phyloP scores from a whole-genome alignment of 2,329 filamentous ascomycete species.

The Aspergillus sergii region DNA sequence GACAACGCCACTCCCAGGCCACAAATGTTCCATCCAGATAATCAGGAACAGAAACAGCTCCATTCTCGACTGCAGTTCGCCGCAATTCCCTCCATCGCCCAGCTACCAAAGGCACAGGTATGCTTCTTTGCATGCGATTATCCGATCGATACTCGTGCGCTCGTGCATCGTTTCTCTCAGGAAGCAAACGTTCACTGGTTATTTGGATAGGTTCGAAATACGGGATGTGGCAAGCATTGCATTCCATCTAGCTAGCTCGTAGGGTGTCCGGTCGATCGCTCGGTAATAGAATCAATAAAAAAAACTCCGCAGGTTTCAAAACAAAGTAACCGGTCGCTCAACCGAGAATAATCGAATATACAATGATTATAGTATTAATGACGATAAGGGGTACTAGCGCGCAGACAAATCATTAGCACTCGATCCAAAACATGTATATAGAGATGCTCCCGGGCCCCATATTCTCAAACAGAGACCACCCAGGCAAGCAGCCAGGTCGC shows the following conservation, averaged over 20 bases:
- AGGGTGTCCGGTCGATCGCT: not conserved
- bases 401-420: not conserved
- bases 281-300: not conserved
- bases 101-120: not conserved
- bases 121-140: not conserved
- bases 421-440: not conserved
- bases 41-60: not conserved
- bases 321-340: constrained; percentile 45
- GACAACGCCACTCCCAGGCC: not conserved
- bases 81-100: not conserved
- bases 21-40: not conserved
- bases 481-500: no score
- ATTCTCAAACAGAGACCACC: not conserved
- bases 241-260: not conserved
- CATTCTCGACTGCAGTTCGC: not conserved
- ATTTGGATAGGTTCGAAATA: not conserved
- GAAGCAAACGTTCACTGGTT: not conserved
- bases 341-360: constrained; percentile 78
- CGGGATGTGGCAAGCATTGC: not conserved
- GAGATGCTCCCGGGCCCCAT: not conserved
- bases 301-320: not conserved
- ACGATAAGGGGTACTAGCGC: constrained; percentile 73
- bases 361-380: constrained; percentile 79
- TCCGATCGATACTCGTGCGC: not conserved
- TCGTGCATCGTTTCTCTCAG: not conserved